These are phyloP conservation scores for Neofusicoccum umdonicola DNA, from an alignment of 2,329 filamentous ascomycete species.

Conservation along the genomic window DNA sequence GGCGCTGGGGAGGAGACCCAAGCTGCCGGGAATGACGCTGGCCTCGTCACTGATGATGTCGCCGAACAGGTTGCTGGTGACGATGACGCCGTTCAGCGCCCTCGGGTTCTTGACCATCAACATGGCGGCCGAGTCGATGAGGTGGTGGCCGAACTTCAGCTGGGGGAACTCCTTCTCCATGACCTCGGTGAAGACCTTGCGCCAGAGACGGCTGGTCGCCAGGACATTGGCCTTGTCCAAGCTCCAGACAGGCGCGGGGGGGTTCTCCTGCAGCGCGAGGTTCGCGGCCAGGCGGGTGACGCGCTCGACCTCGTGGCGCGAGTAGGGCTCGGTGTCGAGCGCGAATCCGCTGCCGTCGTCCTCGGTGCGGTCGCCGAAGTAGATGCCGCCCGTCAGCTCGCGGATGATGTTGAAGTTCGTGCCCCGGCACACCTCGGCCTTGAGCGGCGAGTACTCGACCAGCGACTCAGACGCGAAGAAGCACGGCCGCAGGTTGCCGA, in stretches of 20 bases:
- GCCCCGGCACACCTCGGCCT: slow-evolving; percentile 78
- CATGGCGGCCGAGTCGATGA: slow-evolving; percentile 97
- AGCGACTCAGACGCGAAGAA: slow-evolving; percentile 89
- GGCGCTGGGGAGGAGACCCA: slow-evolving; percentile 85
- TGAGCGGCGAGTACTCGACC: slow-evolving; percentile 81
- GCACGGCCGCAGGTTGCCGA: slow-evolving; percentile 93
- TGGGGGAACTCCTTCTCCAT: slow-evolving; percentile 88
- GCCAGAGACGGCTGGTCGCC: slow-evolving; percentile 85
- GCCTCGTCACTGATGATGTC: slow-evolving; percentile 97
- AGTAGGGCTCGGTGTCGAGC: slow-evolving; percentile 84
- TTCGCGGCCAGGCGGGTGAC: slow-evolving; percentile 78
- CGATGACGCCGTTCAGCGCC: slow-evolving; percentile 82
- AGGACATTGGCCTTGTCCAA: slow-evolving; percentile 97
- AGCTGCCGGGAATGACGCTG: slow-evolving; percentile 85
- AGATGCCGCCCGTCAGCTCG: slow-evolving; percentile 88
- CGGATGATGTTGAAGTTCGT: slow-evolving; percentile 92
- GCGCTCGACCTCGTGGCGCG: slow-evolving; percentile 79
- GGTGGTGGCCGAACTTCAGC: slow-evolving; percentile 78
- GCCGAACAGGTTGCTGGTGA: slow-evolving; percentile 92
- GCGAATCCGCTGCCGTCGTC: slow-evolving; percentile 72
- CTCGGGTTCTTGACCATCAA: slow-evolving; percentile 93
- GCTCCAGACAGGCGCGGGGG: slow-evolving; percentile 76
- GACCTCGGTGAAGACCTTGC: slow-evolving; percentile 79
- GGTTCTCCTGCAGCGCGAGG: slow-evolving; percentile 73
- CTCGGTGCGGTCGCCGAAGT: slow-evolving; percentile 89